phyloP scores from a whole-genome alignment of 495 filamentous ascomycete species.

The Alectoria sarmentosa region DNA sequence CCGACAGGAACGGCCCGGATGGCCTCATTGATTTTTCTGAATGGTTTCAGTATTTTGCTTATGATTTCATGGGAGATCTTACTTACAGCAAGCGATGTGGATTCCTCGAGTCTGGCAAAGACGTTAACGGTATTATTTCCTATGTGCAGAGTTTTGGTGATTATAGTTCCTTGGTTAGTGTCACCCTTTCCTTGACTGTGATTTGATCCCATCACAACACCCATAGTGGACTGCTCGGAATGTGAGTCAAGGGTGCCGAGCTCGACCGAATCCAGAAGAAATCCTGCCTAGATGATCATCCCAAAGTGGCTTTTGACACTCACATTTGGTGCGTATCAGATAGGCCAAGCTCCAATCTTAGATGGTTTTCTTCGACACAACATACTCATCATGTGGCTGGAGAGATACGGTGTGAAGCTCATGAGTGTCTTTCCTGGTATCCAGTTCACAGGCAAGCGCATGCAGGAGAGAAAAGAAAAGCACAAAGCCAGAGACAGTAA shows the following conservation, averaged over 20 bases:
- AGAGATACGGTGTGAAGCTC: conserved; percentile 38
- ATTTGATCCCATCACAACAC: too few relatives aligned
- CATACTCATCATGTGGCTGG: conserved; percentile 34
- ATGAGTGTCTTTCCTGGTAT: conserved; percentile 51
- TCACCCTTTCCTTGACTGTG: too few relatives aligned
- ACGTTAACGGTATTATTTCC: conserved; percentile 46
- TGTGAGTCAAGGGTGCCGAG: too few relatives aligned
- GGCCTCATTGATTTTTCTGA: conserved; percentile 53
- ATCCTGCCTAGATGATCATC: too few relatives aligned
- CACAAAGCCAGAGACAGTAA: too few relatives aligned
- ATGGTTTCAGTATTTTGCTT: conserved; percentile 76
- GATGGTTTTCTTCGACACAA: conserved; percentile 48
- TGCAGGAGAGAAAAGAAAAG: conserved; percentile 40
- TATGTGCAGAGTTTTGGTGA: conserved; percentile 39
- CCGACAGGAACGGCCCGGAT: conserved; percentile 33
- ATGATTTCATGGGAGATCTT: conserved; percentile 63
- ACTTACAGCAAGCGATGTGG: conserved; percentile 59
- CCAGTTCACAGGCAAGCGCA: conserved; percentile 50
- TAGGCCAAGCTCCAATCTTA: conserved; percentile 49
- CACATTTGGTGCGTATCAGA: too few relatives aligned
- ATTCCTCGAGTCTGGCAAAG: conserved; percentile 50
- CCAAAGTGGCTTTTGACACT: too few relatives aligned
- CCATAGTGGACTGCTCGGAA: too few relatives aligned
- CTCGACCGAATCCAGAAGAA: too few relatives aligned
- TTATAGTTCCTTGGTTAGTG: conserved; percentile 38